Percentiles rank a stretch among this genome's conserved stretches.
These are phyloP conservation scores for Pleomassaria siparia DNA, from an alignment of 2,329 filamentous ascomycete genomes.

Conservation along the genomic window DNA sequence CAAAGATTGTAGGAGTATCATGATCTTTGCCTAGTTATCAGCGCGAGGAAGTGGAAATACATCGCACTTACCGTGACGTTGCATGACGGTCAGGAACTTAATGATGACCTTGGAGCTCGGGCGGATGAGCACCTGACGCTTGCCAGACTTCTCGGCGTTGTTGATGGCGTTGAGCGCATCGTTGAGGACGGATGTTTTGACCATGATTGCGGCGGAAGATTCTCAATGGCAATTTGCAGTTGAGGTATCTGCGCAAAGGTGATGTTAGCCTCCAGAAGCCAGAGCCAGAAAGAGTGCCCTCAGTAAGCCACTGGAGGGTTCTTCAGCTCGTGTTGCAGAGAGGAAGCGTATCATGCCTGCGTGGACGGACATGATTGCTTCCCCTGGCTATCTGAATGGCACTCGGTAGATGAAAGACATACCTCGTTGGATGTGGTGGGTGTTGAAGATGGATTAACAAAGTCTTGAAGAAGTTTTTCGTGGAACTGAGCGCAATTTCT, in stretches of 20 bases:
- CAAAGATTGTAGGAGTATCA: constrained; percentile 82
- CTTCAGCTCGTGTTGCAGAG: constrained; percentile 63
- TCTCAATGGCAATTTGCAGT: constrained; percentile 69
- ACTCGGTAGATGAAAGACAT: constrained; percentile 42
- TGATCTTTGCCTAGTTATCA: constrained; percentile 99
- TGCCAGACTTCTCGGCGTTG: constrained; percentile 99
- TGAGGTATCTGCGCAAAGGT: constrained; percentile 59
- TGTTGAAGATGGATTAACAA: constrained; percentile 20
- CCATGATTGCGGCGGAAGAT: constrained; percentile 92
- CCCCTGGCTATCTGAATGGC: constrained; percentile 55
- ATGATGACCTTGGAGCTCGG: constrained; percentile 99
- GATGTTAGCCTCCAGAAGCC: constrained; percentile 65
- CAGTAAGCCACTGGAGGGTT: constrained; percentile 59
- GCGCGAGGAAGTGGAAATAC: constrained; percentile 66
- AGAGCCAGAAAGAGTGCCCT: constrained; percentile 70
- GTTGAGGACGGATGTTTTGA: constrained; percentile 98
- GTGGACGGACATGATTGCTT: constrained; percentile 44
- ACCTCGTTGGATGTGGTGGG: constrained; percentile 37
- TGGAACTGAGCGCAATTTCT: constrained; percentile 24
- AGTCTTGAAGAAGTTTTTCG: constrained; percentile 8
- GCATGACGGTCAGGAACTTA: constrained; percentile 99
- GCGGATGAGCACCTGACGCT: constrained; percentile 98
- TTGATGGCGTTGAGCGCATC: constrained; percentile 99
- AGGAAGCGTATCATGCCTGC: constrained; percentile 48
- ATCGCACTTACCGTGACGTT: constrained; percentile 65